Conservation (phyloP, 805 yeast genomes). For the Danielia reshetovae region DNA sequence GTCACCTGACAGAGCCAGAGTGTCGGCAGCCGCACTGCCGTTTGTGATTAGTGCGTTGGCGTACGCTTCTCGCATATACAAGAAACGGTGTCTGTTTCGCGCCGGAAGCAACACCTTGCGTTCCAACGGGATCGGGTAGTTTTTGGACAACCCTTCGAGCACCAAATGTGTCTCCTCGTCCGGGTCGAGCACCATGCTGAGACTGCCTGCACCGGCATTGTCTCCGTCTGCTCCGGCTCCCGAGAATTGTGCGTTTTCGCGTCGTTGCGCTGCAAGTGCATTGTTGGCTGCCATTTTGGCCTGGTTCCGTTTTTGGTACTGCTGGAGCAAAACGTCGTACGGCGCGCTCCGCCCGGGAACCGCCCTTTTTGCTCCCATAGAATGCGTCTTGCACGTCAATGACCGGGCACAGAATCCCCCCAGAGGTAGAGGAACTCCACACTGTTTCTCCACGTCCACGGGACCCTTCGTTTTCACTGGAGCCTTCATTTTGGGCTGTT, state of each 20-base stretch:
- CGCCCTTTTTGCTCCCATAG: slow-evolving; percentile 97
- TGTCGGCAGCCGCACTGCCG: slow-evolving; percentile 45
- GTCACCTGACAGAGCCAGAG: slow-evolving; percentile 23
- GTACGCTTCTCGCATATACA: slow-evolving; percentile 91
- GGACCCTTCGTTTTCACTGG: slow-evolving; percentile 68
- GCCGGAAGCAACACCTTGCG: slow-evolving; percentile 67
- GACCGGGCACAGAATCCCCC: slow-evolving; percentile 98
- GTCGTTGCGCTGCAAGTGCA: slow-evolving; percentile 73
- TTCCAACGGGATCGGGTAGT: slow-evolving; percentile 82
- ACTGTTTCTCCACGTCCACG: slow-evolving; percentile 87
- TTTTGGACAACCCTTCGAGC: slow-evolving; percentile 78
- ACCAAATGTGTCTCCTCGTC: slow-evolving; percentile 94
- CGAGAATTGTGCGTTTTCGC: slow-evolving; percentile 53
- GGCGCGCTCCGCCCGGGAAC: slow-evolving; percentile 92
- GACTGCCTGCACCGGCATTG: slow-evolving; percentile 29
- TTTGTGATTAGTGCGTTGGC: slow-evolving; percentile 77
- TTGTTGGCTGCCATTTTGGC: slow-evolving; percentile 82
- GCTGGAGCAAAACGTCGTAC: slow-evolving; percentile 81
- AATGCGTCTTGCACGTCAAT: slow-evolving; percentile 93
- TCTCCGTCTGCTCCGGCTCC: slow-evolving; percentile 21
- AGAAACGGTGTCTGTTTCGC: slow-evolving; percentile 63
- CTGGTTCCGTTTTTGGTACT: slow-evolving; percentile 89
- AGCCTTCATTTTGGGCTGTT: slow-evolving; percentile 34
- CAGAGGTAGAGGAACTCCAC: slow-evolving; percentile 90
- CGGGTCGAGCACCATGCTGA: slow-evolving; percentile 59